Base-by-base conservation (phyloP, 768 basidiomycete genomes). In the Daedaleopsis sinensis region DNA sequence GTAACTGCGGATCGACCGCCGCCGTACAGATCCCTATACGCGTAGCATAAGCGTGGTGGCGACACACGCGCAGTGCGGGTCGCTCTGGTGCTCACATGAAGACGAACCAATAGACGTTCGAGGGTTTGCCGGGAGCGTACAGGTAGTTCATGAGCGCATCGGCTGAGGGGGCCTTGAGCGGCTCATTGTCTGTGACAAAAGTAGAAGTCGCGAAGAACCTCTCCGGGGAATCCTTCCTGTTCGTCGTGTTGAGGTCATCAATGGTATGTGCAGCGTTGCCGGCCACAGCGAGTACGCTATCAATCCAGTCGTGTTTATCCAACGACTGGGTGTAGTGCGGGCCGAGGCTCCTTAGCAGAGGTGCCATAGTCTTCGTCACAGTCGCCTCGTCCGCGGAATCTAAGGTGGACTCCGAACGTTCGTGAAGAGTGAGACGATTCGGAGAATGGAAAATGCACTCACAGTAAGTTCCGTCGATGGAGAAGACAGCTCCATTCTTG, bases 61-160 rank as follows among this genome's bases (percentile, higher is more conserved):
- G 27, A 32, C 27, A 32, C 4, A 32, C 27, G 27, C 27, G 13
- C 5, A 10, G 21, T 15, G 47, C 44, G 42, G n/a, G 42, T 7
- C 4, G 7, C 27, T 4, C 9, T 6, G 13, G 9, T n/a, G 23
- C 47, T 24, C 10, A 52, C 35, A 52, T 35, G 51, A 52, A 35
- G 51, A 52, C 18, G 32, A 52, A 52, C 51, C 51, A 52, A 10
- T 15, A 7, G 32, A 52, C 32, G 7, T 24, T 21, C 11, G 32
- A 24, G 16, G n/a, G 32, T 32, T 15, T 38, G 7, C 51, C 51
- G 16, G 51, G 51, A n/a, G 27, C 51, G 32, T 52, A 52, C n/a
- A 52, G 36, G 51, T 52, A 52, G 18, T 18, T n/a, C 35, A 52
- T 36, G 35, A 52, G 51, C 51, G 51, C 51, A 15, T 52, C 51